Evolutionary conservation across 164 flowering plant species (phyloP), one percentile per base, ranked within the genome.

Genomic region (Liriodendron chinense): DNA sequence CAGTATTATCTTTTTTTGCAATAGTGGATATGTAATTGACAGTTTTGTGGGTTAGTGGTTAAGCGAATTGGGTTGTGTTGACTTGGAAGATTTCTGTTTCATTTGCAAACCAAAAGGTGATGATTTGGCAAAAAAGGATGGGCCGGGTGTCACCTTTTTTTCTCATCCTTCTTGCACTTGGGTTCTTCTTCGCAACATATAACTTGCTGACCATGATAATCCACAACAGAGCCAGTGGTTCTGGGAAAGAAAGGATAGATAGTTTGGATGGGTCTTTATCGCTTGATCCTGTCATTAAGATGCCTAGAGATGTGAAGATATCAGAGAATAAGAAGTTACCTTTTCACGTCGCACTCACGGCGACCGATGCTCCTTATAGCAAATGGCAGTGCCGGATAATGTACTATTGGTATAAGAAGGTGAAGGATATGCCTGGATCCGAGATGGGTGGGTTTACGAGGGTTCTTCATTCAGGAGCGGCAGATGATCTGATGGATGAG

Each of bases 311-410:
- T 65, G 70, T 80, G 59, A 89, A 76, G 76, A 78, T 62, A 69
- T 25, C 43, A 9, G 81, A 80, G 34, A 71, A 61, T 25, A 65
- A 76, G 14, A 88, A 74, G 72, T 47, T 68, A 62, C 89, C 78
- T 6, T 92, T 85, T 76, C 98, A 94, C 80, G 87, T 92, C 68
- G 97, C 96, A 18, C 79, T 94, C 18, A 94, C 98, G 18, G 94
- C 98, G 0, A 90, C 94, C 50, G 94, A 92, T 83, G 85, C 92
- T 48, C 86, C 91, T 56, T 94, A 94, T 77, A 92, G 86, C 82
- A 84, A 92, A 82, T 94, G 98, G 98, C 98, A 94, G 75, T 89
- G 91, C 73, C 91, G 98, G 21, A 91, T 94, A 50, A 92, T 94
- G 98, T 94, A 92, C 71, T 94, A 92, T 76, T 94, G 97, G 98